Conservation (phyloP, 129 eudicot genomes). For the Tagetes erecta region DNA sequence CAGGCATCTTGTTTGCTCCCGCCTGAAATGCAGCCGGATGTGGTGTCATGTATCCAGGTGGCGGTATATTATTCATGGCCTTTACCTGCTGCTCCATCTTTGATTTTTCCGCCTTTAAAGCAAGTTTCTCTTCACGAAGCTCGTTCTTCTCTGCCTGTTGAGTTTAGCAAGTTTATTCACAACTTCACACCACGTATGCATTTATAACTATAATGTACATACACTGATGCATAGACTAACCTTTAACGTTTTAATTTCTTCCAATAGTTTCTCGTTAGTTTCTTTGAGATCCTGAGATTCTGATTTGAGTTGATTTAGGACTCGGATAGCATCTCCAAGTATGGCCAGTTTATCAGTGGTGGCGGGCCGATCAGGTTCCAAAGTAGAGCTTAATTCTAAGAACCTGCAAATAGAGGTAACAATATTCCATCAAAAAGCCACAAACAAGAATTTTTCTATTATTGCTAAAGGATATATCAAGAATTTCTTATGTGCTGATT, state of each 20-base stretch:
- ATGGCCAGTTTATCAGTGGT: slow-evolving; percentile 68
- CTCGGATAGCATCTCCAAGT: slow-evolving; percentile 72
- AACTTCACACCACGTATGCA: background rate
- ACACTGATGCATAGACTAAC: slow-evolving; percentile 32
- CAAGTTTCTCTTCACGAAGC: slow-evolving; percentile 86
- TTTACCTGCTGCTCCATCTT: slow-evolving; percentile 82
- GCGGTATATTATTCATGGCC: slow-evolving; percentile 40
- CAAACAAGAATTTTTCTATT: slow-evolving; percentile 1
- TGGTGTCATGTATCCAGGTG: slow-evolving; percentile 59
- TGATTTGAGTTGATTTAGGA: slow-evolving; percentile 62
- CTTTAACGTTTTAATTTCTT: slow-evolving; percentile 71
- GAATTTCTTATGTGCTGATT: background rate
- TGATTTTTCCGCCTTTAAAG: slow-evolving; percentile 60
- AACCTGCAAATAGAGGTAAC: slow-evolving; percentile 44
- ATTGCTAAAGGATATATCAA: background rate
- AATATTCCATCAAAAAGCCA: background rate
- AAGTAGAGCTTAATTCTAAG: slow-evolving; percentile 55
- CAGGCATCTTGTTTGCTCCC: slow-evolving; percentile 62
- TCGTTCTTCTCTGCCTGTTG: slow-evolving; percentile 80
- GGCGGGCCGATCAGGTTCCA: slow-evolving; percentile 86
- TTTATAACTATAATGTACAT: background rate
- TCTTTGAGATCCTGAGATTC: slow-evolving; percentile 62
- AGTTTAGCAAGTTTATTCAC: slow-evolving; percentile 3
- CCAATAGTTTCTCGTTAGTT: slow-evolving; percentile 50
- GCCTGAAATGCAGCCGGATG: slow-evolving; percentile 54